Evolutionary conservation across 1,284 basidiomycete genomes (phyloP), one percentile per base, ranked within the genome.

Genomic region (Pascua sp.): DNA sequence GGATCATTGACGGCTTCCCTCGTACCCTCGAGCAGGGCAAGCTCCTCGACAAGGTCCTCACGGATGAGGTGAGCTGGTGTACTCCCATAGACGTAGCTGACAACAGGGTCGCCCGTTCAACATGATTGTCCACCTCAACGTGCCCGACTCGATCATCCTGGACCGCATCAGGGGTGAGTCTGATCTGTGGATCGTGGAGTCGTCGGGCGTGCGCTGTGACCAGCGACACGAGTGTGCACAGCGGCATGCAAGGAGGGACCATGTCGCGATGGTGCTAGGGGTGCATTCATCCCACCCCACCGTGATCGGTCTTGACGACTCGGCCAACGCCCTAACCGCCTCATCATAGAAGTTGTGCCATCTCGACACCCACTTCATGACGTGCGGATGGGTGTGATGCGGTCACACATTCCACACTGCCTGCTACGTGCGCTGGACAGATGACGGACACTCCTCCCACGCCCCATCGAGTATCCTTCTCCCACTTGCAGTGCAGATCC

Each of bases 1-100:
- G 94, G 94, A 89, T 98, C 63, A 78, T 98, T 40, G 95, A 99
- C 69, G 95, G 95, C 7, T 98, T 98, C 71, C 95, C 95, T 38
- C 86, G 95, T 42, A 99, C 95, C 2, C 77, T 95, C 2, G 85
- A 84, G 15, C 95, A 99, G 77, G 95, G 91, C 1, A 80, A 87
- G 72, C 80, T 95, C 46, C 82, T 99, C 11, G 90, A 97, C 61
- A 51, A 67, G 7, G 72, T 78, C 11, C 65, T 81, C 42, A 68
- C 67, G 12, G 57, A 70, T 47, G 67, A 73, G 50, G 69, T 74
- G 4, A 53, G 54, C 24, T 51, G 7, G 13, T 12, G 16, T 85
- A 88, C 74, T 8, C 7, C 37, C 12, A 17, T 8, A 4, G n/a
- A n/a, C 12, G n/a, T 32, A 39, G 45, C 80, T 90, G 56, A 80